Evolutionary conservation across 2,329 filamentous ascomycete genomes (phyloP), one percentile per base, ranked within the genome.

Genomic region (Nemania serpens): DNA sequence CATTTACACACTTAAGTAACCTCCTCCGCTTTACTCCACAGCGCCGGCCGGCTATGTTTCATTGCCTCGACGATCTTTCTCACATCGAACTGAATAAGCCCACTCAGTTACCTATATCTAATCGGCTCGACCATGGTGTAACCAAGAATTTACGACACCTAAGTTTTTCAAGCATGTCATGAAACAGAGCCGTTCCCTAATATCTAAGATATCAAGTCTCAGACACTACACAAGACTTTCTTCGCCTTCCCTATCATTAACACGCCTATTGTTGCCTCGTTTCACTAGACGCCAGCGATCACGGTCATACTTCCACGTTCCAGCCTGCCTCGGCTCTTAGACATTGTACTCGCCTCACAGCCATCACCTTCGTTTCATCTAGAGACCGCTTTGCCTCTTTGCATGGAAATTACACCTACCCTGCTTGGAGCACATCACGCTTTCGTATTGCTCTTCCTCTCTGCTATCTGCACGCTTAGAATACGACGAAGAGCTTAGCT

Each of bases 141-240:
- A 37, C 13, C 42, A 17, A 43, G n/a, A 34, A 37, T 25, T 10
- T 43, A 45, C 22, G 36, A 13, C 41, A 4, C n/a, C 33, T 10
- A 29, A 2, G 1, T 25, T 42, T 20, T 37, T 12, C 4, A 15
- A 18, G 20, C 9, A 5, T 39, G 37, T 17, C 34, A 12, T 34
- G 55, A 12, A 51, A 25, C 34, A 18, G 22, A 37, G 42, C 20
- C 15, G n/a, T 25, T 12, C 46, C 33, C 36, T 34, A 5, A 53
- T 46, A 33, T 41, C 25, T 11, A 36, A 49, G 18, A 47, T 11
- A 41, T 48, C 18, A 34, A 47, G 13, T 29, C 15, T 42, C 12
- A 34, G 17, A n/a, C 45, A 36, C 43, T 25, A 65, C 43, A 62
- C 68, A 69, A 52, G 66, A 67, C 69, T 69, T 59, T 69, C 67